Percentiles rank a stretch among this genome's conserved stretches.
phyloP scores from a whole-genome alignment of 2,329 filamentous ascomycete genomes.

The Alternaria ethzedia region DNA sequence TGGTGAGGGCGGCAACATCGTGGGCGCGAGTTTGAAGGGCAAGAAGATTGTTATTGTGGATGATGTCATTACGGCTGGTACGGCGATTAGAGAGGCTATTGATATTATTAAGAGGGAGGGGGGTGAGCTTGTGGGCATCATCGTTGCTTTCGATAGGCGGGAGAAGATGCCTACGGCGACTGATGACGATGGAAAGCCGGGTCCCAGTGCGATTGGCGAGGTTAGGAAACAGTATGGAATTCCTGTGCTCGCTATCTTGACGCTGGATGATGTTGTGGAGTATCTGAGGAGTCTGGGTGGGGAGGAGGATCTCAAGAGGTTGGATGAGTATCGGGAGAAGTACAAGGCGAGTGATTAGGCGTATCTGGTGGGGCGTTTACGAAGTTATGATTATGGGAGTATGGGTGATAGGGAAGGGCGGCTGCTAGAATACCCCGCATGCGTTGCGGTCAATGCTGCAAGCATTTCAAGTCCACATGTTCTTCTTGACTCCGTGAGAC shows the following conservation, averaged over 20 bases:
- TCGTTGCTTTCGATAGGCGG: constrained; percentile 86
- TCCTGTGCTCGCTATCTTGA: constrained; percentile 83
- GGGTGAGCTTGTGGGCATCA: constrained; percentile 82
- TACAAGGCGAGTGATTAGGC: constrained; percentile 48
- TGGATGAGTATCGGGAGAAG: constrained; percentile 50
- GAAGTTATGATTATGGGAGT: not conserved
- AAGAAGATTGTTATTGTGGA: constrained; percentile 90
- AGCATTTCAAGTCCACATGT: not conserved
- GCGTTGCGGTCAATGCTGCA: not conserved
- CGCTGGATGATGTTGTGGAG: constrained; percentile 75
- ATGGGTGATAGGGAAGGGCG: not conserved
- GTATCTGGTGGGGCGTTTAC: not conserved
- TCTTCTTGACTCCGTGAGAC: not conserved
- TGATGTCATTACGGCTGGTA: constrained; percentile 95
- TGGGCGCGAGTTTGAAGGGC: constrained; percentile 83
- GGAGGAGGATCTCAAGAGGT: constrained; percentile 53
- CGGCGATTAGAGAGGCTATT: constrained; percentile 90
- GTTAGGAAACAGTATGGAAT: constrained; percentile 83
- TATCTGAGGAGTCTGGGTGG: constrained; percentile 53
- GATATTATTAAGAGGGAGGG: constrained; percentile 86
- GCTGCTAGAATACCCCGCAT: not conserved
- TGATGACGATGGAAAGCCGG: constrained; percentile 70
- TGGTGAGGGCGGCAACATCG: constrained; percentile 91
- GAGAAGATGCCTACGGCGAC: constrained; percentile 73
- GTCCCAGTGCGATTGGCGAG: constrained; percentile 83